Conservation (phyloP, 805 yeast genomes). For the Metschnikowia drakensbergensis region DNA sequence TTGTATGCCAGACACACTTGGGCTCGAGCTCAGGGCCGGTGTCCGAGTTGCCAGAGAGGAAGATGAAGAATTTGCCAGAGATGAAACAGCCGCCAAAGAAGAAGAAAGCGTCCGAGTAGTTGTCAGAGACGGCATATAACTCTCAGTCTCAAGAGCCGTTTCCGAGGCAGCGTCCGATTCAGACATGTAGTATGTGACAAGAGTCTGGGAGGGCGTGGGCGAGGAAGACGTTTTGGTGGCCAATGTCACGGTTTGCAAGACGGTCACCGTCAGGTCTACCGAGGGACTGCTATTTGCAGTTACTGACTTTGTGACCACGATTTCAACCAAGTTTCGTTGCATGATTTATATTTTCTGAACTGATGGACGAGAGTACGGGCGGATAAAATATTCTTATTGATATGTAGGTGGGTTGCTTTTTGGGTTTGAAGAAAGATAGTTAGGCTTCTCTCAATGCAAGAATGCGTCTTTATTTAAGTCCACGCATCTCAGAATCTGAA, state of each 20-base stretch:
- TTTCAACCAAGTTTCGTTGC: conserved; percentile 1
- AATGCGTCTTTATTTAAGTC: not conserved
- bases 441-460: not conserved
- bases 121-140: not conserved
- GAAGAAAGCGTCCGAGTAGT: too few relatives aligned
- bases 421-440: too few relatives aligned
- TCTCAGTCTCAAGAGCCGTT: not conserved
- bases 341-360: not conserved
- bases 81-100: not conserved
- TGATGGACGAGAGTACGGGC: not conserved
- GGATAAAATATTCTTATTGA: not conserved
- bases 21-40: not conserved
- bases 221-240: not conserved
- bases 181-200: not conserved
- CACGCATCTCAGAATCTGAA: not conserved
- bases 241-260: not conserved
- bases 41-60: conserved; percentile 1
- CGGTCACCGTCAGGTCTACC: not conserved
- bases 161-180: not conserved
- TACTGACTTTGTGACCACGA: conserved; percentile 3
- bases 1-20: conserved; percentile 1
- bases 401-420: not conserved
- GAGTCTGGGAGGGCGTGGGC: not conserved
- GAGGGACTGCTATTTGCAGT: not conserved
- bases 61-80: too few relatives aligned